Base-by-base conservation (phyloP, 805 yeast genomes). In the Saccharomycopsis amapae region DNA sequence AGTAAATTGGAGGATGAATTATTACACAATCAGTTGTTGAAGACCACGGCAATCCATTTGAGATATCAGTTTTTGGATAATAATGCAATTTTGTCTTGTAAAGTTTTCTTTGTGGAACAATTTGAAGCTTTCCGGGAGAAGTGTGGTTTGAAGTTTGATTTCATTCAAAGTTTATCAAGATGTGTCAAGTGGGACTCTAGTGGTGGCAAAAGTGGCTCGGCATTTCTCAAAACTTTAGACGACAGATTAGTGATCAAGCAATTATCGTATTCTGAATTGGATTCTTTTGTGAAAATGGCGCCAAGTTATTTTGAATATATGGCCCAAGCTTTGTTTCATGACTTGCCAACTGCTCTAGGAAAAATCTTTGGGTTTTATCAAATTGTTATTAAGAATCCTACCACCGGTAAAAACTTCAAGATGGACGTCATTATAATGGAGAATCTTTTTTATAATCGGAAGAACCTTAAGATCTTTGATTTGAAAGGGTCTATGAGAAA, bases 401-500 rank as follows among this genome's bases (percentile, higher is more conserved):
- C 75, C 26, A 79, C 85, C 3, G 88, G 88, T 2, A 85, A 80
- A 51, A 76, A 80, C 26, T 77, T 85, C 56, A 82, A 85, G 52
- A 81, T 89, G 81, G 96, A 93, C 62, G 84, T 90, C 20, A 71
- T 94, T 50, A 89, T 93, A 32, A 90, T 89, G 96, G 99, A 93
- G 65, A 93, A 93, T 59, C 66, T 93, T 48, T 93, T 93, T 58
- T 90, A 88, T 62, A 83, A 85, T 53, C 73, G 80, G 45, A 82
- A 81, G 54, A 83, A 89, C 48, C 72, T 86, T 12, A 68, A 97
- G 52, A 88, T 90, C 39, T 93, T 93, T 64, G 99, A 93, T 63
- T 73, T 93, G 62, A 93, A 93, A 62, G 99, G 99, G 0, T 89
- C 97, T 0, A 93, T 93, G 97, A 71, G 98, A 51, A 93, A 93